Conservation (phyloP, 2,329 filamentous ascomycete species). For the Metarhizium album region DNA sequence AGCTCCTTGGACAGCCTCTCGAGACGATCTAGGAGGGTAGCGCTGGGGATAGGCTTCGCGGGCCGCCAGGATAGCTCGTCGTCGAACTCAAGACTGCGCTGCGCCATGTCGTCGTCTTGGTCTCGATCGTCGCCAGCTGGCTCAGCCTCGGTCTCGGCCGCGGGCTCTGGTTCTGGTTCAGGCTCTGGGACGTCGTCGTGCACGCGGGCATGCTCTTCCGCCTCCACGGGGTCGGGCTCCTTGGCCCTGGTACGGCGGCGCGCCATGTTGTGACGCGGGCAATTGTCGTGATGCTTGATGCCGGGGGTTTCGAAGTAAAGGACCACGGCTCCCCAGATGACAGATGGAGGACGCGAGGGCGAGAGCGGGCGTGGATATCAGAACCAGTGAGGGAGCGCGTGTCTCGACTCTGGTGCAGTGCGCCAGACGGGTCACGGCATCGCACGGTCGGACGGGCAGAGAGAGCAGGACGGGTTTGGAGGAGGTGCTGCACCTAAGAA, state of each 20-base stretch:
- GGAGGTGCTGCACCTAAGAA: slow-evolving; percentile 1
- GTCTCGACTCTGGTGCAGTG: slow-evolving; percentile 9
- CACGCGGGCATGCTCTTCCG: slow-evolving; percentile 14
- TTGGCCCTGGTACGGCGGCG: slow-evolving; percentile 25
- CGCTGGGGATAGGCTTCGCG: slow-evolving; percentile 77
- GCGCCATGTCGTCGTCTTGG: slow-evolving; percentile 4
- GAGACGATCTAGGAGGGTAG: slow-evolving; percentile 70
- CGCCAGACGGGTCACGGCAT: slow-evolving; percentile 15
- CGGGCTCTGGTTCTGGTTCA: slow-evolving; percentile 6
- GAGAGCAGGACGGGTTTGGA: neutral
- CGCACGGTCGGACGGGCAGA: slow-evolving; percentile 8
- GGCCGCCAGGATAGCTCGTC: slow-evolving; percentile 85
- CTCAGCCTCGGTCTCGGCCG: slow-evolving; percentile 4
- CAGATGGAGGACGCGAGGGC: neutral
- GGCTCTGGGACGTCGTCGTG: slow-evolving; percentile 11
- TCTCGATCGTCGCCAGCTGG: slow-evolving; percentile 6
- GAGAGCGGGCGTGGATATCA: neutral
- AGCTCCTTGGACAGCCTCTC: slow-evolving; percentile 76
- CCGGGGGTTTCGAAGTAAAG: slow-evolving; percentile 3
- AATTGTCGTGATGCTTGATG: slow-evolving; percentile 4
- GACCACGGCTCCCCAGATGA: slow-evolving; percentile 1
- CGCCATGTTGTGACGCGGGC: slow-evolving; percentile 20
- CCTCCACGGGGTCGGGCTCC: slow-evolving; percentile 19
- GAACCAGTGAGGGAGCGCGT: slow-evolving; percentile 7
- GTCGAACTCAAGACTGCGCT: slow-evolving; percentile 58